phyloP scores from a whole-genome alignment of 78 protist species.

The Blattamonas nauphoetae region DNA sequence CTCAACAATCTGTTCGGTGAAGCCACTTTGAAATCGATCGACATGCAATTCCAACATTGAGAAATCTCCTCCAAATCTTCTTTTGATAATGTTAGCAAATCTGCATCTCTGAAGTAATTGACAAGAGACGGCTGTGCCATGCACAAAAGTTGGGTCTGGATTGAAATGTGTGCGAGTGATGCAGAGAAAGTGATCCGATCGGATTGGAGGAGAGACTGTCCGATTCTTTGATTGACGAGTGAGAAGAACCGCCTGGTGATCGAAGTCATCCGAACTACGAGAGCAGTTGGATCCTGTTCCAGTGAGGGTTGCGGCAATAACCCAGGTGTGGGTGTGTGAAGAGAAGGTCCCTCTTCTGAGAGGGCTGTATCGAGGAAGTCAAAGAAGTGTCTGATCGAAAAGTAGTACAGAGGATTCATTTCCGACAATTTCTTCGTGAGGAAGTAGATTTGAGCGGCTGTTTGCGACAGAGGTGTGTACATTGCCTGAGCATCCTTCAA shows the following conservation, averaged over 20 bases:
- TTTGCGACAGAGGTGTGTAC: conserved; percentile 60
- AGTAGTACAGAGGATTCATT: conserved; percentile 74
- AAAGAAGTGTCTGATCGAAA: conserved; percentile 71
- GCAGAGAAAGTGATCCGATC: not conserved
- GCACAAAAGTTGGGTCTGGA: not conserved
- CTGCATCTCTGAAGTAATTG: not conserved
- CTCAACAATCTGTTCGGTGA: not conserved
- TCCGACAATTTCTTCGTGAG: conserved; percentile 59
- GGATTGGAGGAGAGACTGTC: not conserved
- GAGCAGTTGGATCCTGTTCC: not conserved
- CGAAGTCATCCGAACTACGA: not conserved
- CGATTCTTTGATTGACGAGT: not conserved
- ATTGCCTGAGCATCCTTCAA: conserved; percentile 32
- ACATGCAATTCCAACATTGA: not conserved
- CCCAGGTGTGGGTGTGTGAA: not conserved
- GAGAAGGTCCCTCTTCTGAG: not conserved
- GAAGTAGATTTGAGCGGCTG: conserved; percentile 67
- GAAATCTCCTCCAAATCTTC: not conserved
- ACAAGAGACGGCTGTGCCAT: not conserved
- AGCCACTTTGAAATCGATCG: not conserved
- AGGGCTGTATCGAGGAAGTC: conserved; percentile 58
- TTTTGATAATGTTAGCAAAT: not conserved
- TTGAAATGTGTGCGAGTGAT: not conserved
- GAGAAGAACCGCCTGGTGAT: not conserved
- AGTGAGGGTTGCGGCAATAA: not conserved